Conservation (phyloP, 306 rosid species). For the Dalbergia oliveri region DNA sequence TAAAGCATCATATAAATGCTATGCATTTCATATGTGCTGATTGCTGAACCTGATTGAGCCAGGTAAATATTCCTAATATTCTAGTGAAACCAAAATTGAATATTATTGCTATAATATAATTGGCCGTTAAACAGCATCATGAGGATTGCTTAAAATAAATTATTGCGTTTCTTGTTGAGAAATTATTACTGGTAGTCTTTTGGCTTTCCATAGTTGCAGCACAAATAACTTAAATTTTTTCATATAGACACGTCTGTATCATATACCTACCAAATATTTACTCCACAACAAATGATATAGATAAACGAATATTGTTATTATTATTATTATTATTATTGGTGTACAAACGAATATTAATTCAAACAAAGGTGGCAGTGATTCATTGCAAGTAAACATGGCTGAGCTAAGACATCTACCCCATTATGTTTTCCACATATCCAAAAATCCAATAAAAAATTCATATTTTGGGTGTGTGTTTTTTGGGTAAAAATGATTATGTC, state of each 20-base stretch:
- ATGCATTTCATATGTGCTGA: not conserved
- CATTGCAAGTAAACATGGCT: not conserved
- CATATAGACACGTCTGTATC: too few species aligned
- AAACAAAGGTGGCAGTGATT: constrained; percentile 15
- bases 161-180: constrained; percentile 24
- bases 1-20: not conserved
- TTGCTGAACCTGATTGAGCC: not conserved
- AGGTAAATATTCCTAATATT: constrained; percentile 15
- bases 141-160: not conserved
- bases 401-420: not conserved
- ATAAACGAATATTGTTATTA: not conserved
- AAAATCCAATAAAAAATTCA: constrained; percentile 1
- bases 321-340: too few species aligned
- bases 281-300: not conserved
- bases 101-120: constrained; percentile 19
- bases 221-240: too few species aligned
- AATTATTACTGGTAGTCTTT: constrained; percentile 21
- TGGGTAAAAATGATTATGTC: too few species aligned
- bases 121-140: constrained; percentile 31
- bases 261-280: too few species aligned
- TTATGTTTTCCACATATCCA: not conserved
- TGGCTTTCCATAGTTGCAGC: not conserved
- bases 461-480: not conserved
- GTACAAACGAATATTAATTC: too few species aligned
- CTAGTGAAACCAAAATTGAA: not conserved